Evolutionary conservation across 1,284 basidiomycete genomes (phyloP), one percentile per base, ranked within the genome.

Genomic region (Fistulinella staudtii): DNA sequence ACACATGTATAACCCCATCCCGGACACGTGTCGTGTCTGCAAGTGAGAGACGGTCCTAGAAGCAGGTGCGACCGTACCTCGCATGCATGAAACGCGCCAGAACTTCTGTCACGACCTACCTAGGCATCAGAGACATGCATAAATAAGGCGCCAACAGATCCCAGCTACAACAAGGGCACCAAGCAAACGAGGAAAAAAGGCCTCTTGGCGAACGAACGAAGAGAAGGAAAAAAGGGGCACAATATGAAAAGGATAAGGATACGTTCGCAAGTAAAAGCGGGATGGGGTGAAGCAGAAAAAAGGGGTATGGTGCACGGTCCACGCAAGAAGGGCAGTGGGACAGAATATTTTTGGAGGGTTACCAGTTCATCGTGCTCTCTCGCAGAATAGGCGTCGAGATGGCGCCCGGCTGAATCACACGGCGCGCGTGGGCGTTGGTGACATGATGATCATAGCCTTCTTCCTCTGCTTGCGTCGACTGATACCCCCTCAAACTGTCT

Each of bases 311-410:
- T n/a, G n/a, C n/a, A n/a, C n/a, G n/a, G n/a, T n/a, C n/a, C n/a
- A n/a, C n/a, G n/a, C n/a, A n/a, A n/a, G n/a, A n/a, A n/a, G n/a
- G n/a, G n/a, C n/a, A n/a, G n/a, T n/a, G n/a, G n/a, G n/a, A n/a
- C n/a, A n/a, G n/a, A n/a, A n/a, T n/a, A n/a, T n/a, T n/a, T n/a
- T n/a, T n/a, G n/a, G n/a, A n/a, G n/a, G n/a, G 17, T 61, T 67
- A 85, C 82, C 81, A 86, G 58, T 85, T 84, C 75, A 86, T 77
- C 53, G 76, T 86, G 61, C 77, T 86, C 65, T 84, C 79, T 54
- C 73, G 69, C 65, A 86, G 60, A 45, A 85, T 75, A 13, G 84
- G 83, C 36, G 80, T 75, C 1, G 79, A 82, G 47, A 86, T 86
- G 17, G 75, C 66, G 22, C 61, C 71, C 9, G 80, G 72, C 20